phyloP scores from a whole-genome alignment of 2,329 filamentous ascomycete species.

The Scolecobasidium constrictum region DNA sequence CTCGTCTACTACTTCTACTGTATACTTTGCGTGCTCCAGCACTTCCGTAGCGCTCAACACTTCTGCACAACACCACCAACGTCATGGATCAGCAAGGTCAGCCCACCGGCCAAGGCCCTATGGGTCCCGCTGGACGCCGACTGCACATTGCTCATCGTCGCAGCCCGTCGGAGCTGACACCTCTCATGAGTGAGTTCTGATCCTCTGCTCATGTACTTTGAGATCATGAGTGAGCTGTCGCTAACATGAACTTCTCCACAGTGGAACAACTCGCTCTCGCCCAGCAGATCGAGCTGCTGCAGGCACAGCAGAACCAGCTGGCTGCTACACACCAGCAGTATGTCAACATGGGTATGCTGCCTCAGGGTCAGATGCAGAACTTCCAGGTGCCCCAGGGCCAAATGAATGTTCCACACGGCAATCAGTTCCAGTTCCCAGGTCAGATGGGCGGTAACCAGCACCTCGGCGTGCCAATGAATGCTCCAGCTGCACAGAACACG shows the following conservation, averaged over 20 bases:
- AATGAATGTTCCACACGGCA: slow-evolving; percentile 68
- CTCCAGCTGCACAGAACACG: slow-evolving; percentile 66
- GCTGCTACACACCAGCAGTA: slow-evolving; percentile 95
- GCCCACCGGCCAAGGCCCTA: slow-evolving; percentile 23
- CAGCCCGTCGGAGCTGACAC: slow-evolving; percentile 94
- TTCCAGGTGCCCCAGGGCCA: slow-evolving; percentile 54
- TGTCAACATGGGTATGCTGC: slow-evolving; percentile 93
- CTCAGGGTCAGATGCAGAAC: slow-evolving; percentile 69
- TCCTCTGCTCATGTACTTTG: neutral
- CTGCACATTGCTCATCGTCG: slow-evolving; percentile 95
- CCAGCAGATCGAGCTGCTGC: slow-evolving; percentile 93
- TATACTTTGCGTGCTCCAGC: neutral
- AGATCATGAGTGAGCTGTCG: no score
- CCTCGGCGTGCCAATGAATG: slow-evolving; percentile 60
- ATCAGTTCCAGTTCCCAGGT: slow-evolving; percentile 80
- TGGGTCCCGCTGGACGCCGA: slow-evolving; percentile 72
- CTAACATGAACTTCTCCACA: slow-evolving; percentile 37
- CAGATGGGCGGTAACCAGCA: slow-evolving; percentile 56
- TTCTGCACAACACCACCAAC: slow-evolving; percentile 4
- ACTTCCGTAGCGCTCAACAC: neutral
- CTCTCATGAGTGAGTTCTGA: slow-evolving; percentile 79
- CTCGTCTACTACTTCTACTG: no score
- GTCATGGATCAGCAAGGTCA: slow-evolving; percentile 10
- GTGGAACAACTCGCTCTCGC: slow-evolving; percentile 97
- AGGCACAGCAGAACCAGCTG: slow-evolving; percentile 97